phyloP scores from a whole-genome alignment of 306 rosid species.

The Medicago truncatula region MtrunA17r5.0-ANR NC_053049.1:7326001-7326500 shows the following conservation, averaged over 20 bases:
- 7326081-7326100: too few species aligned
- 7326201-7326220: too few species aligned
- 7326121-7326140: too few species aligned
- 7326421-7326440: background rate
- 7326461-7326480: slow-evolving; percentile 10
- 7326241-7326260: background rate
- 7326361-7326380: slow-evolving; percentile 44
- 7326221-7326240: background rate
- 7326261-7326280: slow-evolving; percentile 15
- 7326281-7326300: slow-evolving; percentile 45
- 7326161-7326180: too few species aligned
- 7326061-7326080: too few species aligned
- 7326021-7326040: too few species aligned
- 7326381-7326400: background rate
- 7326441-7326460: slow-evolving; percentile 25
- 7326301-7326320: background rate
- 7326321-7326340: background rate
- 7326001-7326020: background rate
- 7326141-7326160: too few species aligned
- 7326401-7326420: background rate
- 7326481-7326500: slow-evolving; percentile 34
- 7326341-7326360: background rate
- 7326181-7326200: too few species aligned
- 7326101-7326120: too few species aligned
- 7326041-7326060: too few species aligned